Percentiles rank a stretch among this genome's conserved stretches.
These are phyloP conservation scores for Hapsidospora chrysogenum DNA, from an alignment of 495 filamentous ascomycete species.

Conservation along the genomic window DNA sequence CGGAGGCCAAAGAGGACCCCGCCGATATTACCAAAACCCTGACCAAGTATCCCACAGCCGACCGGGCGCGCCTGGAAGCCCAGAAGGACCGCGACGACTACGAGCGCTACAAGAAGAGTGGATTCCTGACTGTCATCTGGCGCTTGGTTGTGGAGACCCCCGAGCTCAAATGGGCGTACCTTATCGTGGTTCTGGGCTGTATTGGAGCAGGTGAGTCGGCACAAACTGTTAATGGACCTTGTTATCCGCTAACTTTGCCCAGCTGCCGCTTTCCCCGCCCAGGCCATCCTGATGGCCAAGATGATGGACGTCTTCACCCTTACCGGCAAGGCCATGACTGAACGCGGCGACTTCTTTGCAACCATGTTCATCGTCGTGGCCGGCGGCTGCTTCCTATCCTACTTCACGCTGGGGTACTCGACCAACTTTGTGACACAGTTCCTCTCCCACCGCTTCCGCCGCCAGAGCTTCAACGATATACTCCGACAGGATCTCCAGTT, in stretches of 20 bases:
- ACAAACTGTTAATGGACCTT: no score
- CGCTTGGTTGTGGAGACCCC: conserved; percentile 1
- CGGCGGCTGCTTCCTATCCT: conserved; percentile 10
- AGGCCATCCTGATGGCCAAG: conserved; percentile 1
- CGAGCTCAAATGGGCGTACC: conserved; percentile 1
- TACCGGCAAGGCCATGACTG: background rate
- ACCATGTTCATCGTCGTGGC: conserved; percentile 10
- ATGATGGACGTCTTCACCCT: conserved; percentile 9
- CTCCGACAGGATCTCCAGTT: conserved; percentile 25
- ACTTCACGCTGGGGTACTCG: background rate
- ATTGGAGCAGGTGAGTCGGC: conserved; percentile 2
- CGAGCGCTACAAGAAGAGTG: conserved; percentile 1
- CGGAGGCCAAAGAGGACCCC: background rate
- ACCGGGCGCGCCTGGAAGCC: background rate
- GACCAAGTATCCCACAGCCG: conserved; percentile 1
- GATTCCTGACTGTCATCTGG: background rate
- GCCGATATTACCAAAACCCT: background rate
- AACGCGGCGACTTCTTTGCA: conserved; percentile 9
- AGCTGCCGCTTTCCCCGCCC: conserved; percentile 6
- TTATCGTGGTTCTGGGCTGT: background rate
- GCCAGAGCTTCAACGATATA: conserved; percentile 15
- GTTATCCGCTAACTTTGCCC: conserved; percentile 1
- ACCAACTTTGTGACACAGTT: conserved; percentile 8
- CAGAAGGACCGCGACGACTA: conserved; percentile 4
- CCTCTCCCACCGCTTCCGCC: conserved; percentile 5